These are phyloP conservation scores for Aspergillus haitiensis DNA, from an alignment of 495 filamentous ascomycete genomes.

Conservation along the genomic window DNA sequence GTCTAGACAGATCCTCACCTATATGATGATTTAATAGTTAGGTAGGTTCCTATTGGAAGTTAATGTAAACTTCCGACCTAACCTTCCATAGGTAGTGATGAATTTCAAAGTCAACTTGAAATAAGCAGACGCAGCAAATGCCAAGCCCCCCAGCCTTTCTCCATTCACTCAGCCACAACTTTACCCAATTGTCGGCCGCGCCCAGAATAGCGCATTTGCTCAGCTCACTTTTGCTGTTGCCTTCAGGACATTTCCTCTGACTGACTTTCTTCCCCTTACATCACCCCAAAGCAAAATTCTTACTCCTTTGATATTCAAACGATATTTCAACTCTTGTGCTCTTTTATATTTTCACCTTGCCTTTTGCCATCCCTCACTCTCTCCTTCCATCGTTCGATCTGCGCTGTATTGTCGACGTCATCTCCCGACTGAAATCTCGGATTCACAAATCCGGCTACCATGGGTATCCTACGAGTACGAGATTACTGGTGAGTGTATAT, in stretches of 20 bases:
- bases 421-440: slow-evolving; percentile 21
- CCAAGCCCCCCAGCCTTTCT: slow-evolving; percentile 18
- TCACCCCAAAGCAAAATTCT: slow-evolving; percentile 12
- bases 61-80: too few species aligned
- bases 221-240: slow-evolving; percentile 24
- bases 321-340: slow-evolving; percentile 1
- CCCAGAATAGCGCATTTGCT: slow-evolving; percentile 8
- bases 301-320: slow-evolving; percentile 4
- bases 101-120: too few species aligned
- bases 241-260: slow-evolving; percentile 21
- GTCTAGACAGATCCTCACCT: too few species aligned
- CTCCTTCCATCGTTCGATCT: slow-evolving; percentile 4
- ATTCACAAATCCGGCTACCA: slow-evolving; percentile 23
- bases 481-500: slow-evolving; percentile 23
- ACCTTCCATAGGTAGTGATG: too few species aligned
- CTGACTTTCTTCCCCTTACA: slow-evolving; percentile 16
- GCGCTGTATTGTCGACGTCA: slow-evolving; percentile 27
- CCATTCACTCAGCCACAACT: slow-evolving; percentile 20
- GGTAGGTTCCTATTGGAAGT: too few species aligned
- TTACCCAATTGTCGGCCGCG: slow-evolving; percentile 6
- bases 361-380: neutral
- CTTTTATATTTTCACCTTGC: neutral
- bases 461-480: slow-evolving; percentile 23
- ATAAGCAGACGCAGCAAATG: neutral
- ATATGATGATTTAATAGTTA: too few species aligned